Evolutionary conservation across 768 basidiomycete genomes (phyloP), one percentile per base, ranked within the genome.

Genomic region (Lentinula guzmanii): DNA sequence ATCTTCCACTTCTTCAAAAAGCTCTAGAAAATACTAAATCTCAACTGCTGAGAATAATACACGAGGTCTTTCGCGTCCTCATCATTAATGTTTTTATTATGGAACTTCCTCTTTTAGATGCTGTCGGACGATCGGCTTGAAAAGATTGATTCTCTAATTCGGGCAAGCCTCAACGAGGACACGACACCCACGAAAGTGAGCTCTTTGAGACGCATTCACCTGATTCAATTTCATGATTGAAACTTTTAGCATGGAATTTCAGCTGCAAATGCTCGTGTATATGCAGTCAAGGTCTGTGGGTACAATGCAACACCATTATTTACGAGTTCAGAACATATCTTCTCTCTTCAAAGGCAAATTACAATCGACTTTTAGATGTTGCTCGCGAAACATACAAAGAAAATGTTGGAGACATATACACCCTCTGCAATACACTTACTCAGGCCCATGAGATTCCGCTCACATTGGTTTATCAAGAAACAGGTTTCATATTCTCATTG

Each of bases 361-460:
- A 81, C 67, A 91, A 93, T 65, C 84, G 85, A 33, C 78, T 96
- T 9, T 86, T 99, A 34, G 96, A 98, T 65, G 93, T 98, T 6
- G 97, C 96, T 1, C 83, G 97, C 2, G 93, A 93, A 71, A 95
- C 95, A 0, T 98, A 89, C 76, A 92, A 89, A 66, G 95, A 99
- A 71, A 96, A 96, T 65, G 81, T 96, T 48, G 82, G 85, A 15
- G 96, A 99, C 68, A 93, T 97, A 58, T 86, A 86, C 64, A 80
- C 86, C 58, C 76, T 94, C 39, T 84, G 83, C 62, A 76, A 77
- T 15, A 75, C 74, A 0, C 73, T 93, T 13, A 76, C 84, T 0
- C 84, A 90, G 62, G 75, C 82, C 62, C 82, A 91, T 65, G 77
- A 78, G 4, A 73, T 95, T 1, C 88, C 90, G 0, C 68, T 94